Conservation (phyloP, 2,329 filamentous ascomycete genomes). For the Neonectria ditissima region DNA sequence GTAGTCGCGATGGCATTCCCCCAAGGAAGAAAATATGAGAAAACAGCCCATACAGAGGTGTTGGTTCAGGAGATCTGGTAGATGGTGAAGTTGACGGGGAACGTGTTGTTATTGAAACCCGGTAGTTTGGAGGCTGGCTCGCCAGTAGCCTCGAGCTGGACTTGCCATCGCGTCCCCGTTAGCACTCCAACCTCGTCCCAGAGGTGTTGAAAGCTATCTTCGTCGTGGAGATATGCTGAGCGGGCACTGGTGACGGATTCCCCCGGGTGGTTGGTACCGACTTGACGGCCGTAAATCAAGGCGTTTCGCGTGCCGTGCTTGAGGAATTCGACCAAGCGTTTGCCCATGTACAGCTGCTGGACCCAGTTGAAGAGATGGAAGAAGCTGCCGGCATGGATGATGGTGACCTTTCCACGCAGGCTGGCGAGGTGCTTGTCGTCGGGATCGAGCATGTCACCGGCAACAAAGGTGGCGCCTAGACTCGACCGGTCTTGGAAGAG, state of each 20-base stretch:
- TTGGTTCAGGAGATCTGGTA: slow-evolving; percentile 49
- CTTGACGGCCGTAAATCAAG: slow-evolving; percentile 64
- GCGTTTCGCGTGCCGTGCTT: slow-evolving; percentile 57
- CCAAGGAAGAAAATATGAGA: slow-evolving; percentile 8
- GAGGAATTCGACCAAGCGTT: slow-evolving; percentile 59
- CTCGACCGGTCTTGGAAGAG: slow-evolving; percentile 70
- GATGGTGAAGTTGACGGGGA: slow-evolving; percentile 50
- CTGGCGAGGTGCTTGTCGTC: slow-evolving; percentile 50
- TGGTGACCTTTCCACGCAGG: slow-evolving; percentile 57
- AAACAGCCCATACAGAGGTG: slow-evolving; percentile 8
- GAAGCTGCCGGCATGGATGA: slow-evolving; percentile 63
- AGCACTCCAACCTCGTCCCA: slow-evolving; percentile 65
- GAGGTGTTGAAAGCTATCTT: slow-evolving; percentile 61
- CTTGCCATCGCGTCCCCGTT: slow-evolving; percentile 63
- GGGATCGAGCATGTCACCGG: slow-evolving; percentile 62
- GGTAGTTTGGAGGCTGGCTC: slow-evolving; percentile 41
- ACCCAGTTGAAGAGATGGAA: slow-evolving; percentile 63
- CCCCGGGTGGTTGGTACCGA: slow-evolving; percentile 53
- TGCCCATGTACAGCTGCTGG: slow-evolving; percentile 59
- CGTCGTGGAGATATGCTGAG: slow-evolving; percentile 61
- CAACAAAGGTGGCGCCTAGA: slow-evolving; percentile 61
- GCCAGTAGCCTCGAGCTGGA: slow-evolving; percentile 53
- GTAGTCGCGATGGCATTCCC: slow-evolving; percentile 13
- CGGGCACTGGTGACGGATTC: slow-evolving; percentile 33
- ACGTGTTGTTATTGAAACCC: slow-evolving; percentile 42